Evolutionary conservation across 2,329 filamentous ascomycete species (phyloP).

Genomic region (Penicillium sp.): DNA sequence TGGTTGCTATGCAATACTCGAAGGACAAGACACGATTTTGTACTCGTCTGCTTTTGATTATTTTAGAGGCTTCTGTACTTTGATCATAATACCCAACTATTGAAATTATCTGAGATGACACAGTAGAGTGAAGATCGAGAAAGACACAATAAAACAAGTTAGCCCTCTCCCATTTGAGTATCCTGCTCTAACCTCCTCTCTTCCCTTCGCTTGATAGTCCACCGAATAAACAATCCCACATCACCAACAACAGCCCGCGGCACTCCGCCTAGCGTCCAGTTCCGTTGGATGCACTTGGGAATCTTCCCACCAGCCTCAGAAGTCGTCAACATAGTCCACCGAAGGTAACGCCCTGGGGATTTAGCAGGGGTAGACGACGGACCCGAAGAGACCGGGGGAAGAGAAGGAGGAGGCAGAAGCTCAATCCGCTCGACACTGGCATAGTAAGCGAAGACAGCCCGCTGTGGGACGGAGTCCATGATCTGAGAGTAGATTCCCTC

Average conservation of each 20-base stretch:
- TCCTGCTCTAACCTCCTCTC: not conserved
- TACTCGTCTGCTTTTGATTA: not conserved
- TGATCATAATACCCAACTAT: not conserved
- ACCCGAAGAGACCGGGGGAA: not conserved
- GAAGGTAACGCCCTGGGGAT: conserved; percentile 10
- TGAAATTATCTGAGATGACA: not conserved
- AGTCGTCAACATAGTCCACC: conserved; percentile 41
- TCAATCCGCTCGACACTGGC: conserved; percentile 36
- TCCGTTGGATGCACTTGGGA: conserved; percentile 39
- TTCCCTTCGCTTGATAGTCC: conserved; percentile 23
- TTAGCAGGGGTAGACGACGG: not conserved
- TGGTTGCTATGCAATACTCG: too few relatives aligned
- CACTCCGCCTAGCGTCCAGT: conserved; percentile 37
- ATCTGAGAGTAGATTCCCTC: conserved; percentile 21
- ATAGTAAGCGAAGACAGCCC: conserved; percentile 34
- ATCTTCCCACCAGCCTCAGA: conserved; percentile 38
- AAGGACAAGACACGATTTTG: not conserved
- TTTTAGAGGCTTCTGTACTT: not conserved
- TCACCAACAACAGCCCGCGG: conserved; percentile 39
- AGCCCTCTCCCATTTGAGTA: not conserved
- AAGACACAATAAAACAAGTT: not conserved
- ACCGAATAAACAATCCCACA: conserved; percentile 40
- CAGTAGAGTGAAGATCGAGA: not conserved
- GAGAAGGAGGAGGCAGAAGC: not conserved
- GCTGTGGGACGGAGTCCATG: conserved; percentile 21